A percentile compares a stretch with the other conserved stretches of the same genome.
Evolutionary conservation across 331 rosid genomes (phyloP).

Genomic region (Erythrophleum ivorense): DNA sequence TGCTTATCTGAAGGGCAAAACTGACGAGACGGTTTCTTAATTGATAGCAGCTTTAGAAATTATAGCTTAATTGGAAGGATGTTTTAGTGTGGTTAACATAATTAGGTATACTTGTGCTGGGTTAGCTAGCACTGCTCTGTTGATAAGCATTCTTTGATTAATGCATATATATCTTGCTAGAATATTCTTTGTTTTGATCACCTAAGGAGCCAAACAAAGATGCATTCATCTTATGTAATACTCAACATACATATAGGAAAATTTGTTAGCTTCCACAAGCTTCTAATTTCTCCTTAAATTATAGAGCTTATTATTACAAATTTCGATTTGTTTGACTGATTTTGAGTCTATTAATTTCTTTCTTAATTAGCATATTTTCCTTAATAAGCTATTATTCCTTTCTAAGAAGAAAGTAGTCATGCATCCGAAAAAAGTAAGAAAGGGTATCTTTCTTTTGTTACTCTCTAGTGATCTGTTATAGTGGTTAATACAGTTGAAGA

Average conservation of each 20-base stretch:
- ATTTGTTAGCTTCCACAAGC: background rate
- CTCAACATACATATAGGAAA: too few relatives aligned
- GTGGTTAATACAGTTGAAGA: constrained; percentile 19
- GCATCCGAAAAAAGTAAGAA: background rate
- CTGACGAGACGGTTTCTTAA: background rate
- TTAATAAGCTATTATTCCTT: background rate
- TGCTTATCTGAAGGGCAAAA: background rate
- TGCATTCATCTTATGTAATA: too few relatives aligned
- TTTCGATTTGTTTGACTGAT: background rate
- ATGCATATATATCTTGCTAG: background rate
- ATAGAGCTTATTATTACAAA: background rate
- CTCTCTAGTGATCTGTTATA: constrained; percentile 2
- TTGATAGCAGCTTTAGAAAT: background rate
- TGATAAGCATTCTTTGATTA: background rate
- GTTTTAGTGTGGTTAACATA: background rate
- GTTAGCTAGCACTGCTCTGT: background rate
- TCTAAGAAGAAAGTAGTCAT: background rate
- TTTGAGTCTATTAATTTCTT: background rate
- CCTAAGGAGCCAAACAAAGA: background rate
- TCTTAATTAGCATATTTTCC: background rate
- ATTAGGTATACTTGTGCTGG: background rate
- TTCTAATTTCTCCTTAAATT: background rate
- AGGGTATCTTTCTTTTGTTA: background rate
- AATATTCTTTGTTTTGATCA: background rate
- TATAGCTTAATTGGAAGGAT: background rate